Percentiles rank a stretch among this genome's conserved stretches.
Conservation (phyloP, 2,329 filamentous ascomycete species). For the Salinomyces thailandicus region DNA sequence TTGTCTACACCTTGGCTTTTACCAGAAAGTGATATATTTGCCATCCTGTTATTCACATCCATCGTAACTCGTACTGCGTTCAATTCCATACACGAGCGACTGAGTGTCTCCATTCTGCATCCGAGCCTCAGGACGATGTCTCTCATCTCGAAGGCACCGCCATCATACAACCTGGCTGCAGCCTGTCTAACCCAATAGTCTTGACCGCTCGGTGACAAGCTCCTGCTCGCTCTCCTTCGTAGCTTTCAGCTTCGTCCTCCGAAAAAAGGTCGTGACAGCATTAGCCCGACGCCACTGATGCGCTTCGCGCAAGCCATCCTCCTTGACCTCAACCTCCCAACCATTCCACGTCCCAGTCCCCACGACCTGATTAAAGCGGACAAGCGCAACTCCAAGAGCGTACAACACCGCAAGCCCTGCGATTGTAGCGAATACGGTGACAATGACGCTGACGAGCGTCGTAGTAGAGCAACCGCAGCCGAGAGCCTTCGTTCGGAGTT, state of each 20-base stretch:
- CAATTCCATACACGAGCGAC: too few species aligned
- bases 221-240: conserved; percentile 29
- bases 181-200: conserved; percentile 20
- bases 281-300: conserved; percentile 14
- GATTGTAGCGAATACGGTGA: conserved; percentile 34
- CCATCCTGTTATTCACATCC: too few species aligned
- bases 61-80: too few species aligned
- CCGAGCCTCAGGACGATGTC: too few species aligned
- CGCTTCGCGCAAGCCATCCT: conserved; percentile 16
- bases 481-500: conserved; percentile 34
- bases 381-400: conserved; percentile 12
- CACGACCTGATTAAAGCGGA: conserved; percentile 16
- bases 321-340: conserved; percentile 22
- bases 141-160: too few species aligned
- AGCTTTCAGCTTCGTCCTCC: conserved; percentile 4
- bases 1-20: too few species aligned
- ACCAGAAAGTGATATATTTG: too few species aligned
- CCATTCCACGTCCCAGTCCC: conserved; percentile 17
- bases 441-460: conserved; percentile 34
- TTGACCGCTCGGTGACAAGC: conserved; percentile 22
- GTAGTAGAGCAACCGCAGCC: conserved; percentile 39
- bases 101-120: too few species aligned
- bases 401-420: conserved; percentile 29
- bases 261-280: conserved; percentile 6
- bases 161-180: too few species aligned